Conservation (phyloP, 768 basidiomycete genomes). For the Hebeloma cylindrosporum region DNA sequence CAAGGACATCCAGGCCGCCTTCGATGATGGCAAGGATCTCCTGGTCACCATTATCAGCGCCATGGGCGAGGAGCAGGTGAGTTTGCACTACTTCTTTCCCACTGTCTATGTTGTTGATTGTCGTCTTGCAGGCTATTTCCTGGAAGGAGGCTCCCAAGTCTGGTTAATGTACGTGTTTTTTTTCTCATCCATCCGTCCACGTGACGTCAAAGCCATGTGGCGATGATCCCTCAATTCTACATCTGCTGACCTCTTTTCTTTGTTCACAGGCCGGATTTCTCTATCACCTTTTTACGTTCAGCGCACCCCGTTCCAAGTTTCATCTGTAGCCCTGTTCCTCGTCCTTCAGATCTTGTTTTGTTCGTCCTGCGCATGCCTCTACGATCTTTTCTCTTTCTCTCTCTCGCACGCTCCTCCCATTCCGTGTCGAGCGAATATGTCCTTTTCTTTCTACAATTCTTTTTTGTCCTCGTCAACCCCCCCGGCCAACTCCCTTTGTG, state of each 20-base stretch:
- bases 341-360: slow-evolving; percentile 13
- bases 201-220: slow-evolving; percentile 38
- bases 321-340: slow-evolving; percentile 10
- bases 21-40: slow-evolving; percentile 87
- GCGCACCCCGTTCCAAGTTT: slow-evolving; percentile 8
- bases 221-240: neutral
- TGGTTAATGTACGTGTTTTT: slow-evolving; percentile 29
- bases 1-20: slow-evolving; percentile 60
- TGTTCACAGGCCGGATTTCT: slow-evolving; percentile 65
- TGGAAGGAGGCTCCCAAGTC: slow-evolving; percentile 87
- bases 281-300: slow-evolving; percentile 10
- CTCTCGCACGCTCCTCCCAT: slow-evolving; percentile 10
- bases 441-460: slow-evolving; percentile 15
- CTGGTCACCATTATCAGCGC: slow-evolving; percentile 83
- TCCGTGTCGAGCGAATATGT: slow-evolving; percentile 7
- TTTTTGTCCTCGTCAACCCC: slow-evolving; percentile 12
- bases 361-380: slow-evolving; percentile 10
- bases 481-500: too few relatives aligned
- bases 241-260: neutral
- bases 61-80: slow-evolving; percentile 89
- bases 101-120: slow-evolving; percentile 4
- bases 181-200: neutral
- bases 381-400: slow-evolving; percentile 13
- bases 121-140: slow-evolving; percentile 62
- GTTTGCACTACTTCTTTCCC: slow-evolving; percentile 5